Evolutionary conservation across 768 basidiomycete species (phyloP).

Genomic region (Lentinula sp.): DNA sequence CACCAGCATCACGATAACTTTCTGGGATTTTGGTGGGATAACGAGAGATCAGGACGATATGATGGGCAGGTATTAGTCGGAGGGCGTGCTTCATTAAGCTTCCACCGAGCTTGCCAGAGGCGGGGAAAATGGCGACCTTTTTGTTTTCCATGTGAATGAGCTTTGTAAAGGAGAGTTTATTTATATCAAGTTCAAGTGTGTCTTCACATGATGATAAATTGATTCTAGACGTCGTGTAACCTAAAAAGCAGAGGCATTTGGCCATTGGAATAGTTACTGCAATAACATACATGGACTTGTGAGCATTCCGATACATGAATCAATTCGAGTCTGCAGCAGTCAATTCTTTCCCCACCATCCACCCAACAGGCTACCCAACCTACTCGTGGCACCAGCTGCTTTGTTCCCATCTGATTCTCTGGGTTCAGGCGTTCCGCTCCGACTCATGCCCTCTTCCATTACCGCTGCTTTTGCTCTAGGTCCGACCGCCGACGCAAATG

Average conservation of each 20-base stretch:
- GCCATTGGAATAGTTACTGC: too few relatives aligned
- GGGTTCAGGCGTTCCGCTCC: slow-evolving; percentile 44
- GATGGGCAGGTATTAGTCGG: neutral
- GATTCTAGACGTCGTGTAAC: too few relatives aligned
- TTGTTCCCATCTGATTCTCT: neutral
- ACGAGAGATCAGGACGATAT: neutral
- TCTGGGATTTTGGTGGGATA: neutral
- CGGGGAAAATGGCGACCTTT: neutral
- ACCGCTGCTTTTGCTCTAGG: slow-evolving; percentile 36
- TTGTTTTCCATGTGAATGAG: neutral
- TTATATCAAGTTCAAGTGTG: too few relatives aligned
- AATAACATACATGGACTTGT: too few relatives aligned
- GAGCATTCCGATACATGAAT: too few relatives aligned
- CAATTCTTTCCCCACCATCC: slow-evolving; percentile 74
- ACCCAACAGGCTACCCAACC: slow-evolving; percentile 63
- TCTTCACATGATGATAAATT: too few relatives aligned
- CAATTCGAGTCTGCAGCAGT: too few relatives aligned
- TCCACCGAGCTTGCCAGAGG: neutral
- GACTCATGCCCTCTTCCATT: slow-evolving; percentile 42
- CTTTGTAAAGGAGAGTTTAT: too few relatives aligned
- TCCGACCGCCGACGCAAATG: slow-evolving; percentile 13
- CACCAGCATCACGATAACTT: neutral
- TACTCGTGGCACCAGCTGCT: slow-evolving; percentile 35
- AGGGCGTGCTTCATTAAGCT: neutral
- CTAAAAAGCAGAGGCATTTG: too few relatives aligned